Percentiles rank a stretch among this genome's conserved stretches.
phyloP scores from a whole-genome alignment of 768 basidiomycete species.

The Myochromella boudieri region DNA sequence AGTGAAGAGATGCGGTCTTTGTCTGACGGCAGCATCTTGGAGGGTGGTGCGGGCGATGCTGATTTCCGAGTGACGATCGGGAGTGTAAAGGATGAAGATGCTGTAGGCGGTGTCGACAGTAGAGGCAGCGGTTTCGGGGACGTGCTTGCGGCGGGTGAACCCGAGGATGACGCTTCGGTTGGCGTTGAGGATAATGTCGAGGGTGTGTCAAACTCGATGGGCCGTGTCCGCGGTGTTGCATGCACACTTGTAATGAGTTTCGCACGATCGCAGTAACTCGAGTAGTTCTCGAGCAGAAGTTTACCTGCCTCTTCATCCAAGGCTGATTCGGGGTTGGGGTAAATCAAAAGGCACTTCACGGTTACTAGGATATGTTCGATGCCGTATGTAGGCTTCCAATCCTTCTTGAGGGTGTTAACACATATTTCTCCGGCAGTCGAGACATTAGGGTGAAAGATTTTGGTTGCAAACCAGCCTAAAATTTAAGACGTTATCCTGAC shows the following conservation, averaged over 20 bases:
- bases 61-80: slow-evolving; percentile 47
- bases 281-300: slow-evolving; percentile 85
- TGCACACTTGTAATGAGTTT: slow-evolving; percentile 90
- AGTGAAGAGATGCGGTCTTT: slow-evolving; percentile 34
- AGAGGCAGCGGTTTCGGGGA: slow-evolving; percentile 20
- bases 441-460: slow-evolving; percentile 98
- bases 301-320: slow-evolving; percentile 96
- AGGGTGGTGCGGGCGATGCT: slow-evolving; percentile 40
- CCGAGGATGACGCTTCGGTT: slow-evolving; percentile 29
- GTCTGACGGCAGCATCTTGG: slow-evolving; percentile 37
- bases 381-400: slow-evolving; percentile 92
- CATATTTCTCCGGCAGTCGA: slow-evolving; percentile 90
- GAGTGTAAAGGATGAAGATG: slow-evolving; percentile 33
- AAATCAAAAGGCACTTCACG: slow-evolving; percentile 93
- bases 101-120: slow-evolving; percentile 19
- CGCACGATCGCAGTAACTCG: slow-evolving; percentile 83
- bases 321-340: slow-evolving; percentile 95
- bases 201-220: slow-evolving; percentile 66
- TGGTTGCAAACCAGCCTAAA: slow-evolving; percentile 86
- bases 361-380: slow-evolving; percentile 90
- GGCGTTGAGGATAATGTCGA: slow-evolving; percentile 30
- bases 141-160: slow-evolving; percentile 21
- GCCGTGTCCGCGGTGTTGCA: slow-evolving; percentile 76
- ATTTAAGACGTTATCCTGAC: slow-evolving; percentile 9
- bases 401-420: slow-evolving; percentile 96